Conservation (phyloP, 306 rosid species). For the Trifolium fragiferum region DNA sequence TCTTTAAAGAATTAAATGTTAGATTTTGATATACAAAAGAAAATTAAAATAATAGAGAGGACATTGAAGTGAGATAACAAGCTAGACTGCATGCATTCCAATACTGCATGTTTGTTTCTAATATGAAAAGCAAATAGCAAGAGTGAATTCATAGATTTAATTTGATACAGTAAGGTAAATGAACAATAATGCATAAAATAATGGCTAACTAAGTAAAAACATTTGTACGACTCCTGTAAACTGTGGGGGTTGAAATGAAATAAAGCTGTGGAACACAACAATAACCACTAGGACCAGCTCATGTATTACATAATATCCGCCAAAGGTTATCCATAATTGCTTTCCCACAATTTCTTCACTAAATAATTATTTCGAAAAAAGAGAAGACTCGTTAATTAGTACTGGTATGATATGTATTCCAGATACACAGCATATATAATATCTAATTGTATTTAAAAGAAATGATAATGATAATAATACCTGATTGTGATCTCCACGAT, state of each 20-base stretch:
- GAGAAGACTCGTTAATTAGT: background rate
- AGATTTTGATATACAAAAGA: constrained; percentile 6
- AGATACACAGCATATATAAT: background rate
- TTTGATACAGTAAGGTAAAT: background rate
- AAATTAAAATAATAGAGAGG: constrained; percentile 5
- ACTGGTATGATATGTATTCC: background rate
- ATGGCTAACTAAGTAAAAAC: background rate
- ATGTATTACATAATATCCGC: constrained; percentile 17
- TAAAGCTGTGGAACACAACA: background rate
- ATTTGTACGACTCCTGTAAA: background rate
- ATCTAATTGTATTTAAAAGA: background rate
- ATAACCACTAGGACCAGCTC: constrained; percentile 1
- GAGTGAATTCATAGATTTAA: constrained; percentile 19
- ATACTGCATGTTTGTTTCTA: constrained; percentile 7
- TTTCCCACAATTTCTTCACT: constrained; percentile 12
- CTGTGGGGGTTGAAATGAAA: constrained; percentile 13
- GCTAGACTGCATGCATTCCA: background rate
- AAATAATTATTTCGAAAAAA: constrained; percentile 18
- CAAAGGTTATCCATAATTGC: background rate
- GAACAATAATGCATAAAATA: constrained; percentile 3
- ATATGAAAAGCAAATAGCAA: constrained; percentile 14
- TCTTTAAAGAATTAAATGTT: constrained; percentile 37
- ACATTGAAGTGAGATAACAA: background rate
- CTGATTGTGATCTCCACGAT: constrained; percentile 54
- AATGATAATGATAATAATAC: constrained; percentile 53